Conservation (phyloP, 73 alveolate genomes). For the Tetrahymena thermophila region DNA sequence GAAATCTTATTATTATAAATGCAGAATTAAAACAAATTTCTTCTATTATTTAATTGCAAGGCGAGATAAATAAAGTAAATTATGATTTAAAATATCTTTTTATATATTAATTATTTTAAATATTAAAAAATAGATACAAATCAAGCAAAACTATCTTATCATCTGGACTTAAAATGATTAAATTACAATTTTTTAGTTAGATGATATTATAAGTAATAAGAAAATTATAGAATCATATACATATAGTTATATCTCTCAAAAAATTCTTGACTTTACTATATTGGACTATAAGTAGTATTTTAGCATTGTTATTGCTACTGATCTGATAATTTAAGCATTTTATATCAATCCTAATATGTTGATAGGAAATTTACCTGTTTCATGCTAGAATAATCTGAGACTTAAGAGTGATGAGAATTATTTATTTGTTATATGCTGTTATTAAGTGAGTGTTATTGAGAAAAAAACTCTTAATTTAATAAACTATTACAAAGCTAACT, state of each 20-base stretch:
- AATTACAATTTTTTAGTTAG: background rate
- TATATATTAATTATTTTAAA: too few species aligned
- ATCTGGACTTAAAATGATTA: too few species aligned
- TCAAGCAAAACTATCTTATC: too few species aligned
- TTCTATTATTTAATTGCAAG: background rate
- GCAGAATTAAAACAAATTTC: background rate
- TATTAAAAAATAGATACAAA: too few species aligned
- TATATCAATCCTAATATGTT: background rate
- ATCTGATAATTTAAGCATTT: background rate
- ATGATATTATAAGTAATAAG: background rate
- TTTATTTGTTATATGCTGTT: background rate
- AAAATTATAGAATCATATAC: too few species aligned
- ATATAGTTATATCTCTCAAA: too few species aligned
- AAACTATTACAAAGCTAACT: background rate
- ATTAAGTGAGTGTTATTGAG: background rate
- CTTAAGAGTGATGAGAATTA: background rate
- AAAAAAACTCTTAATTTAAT: background rate
- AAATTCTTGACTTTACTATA: background rate
- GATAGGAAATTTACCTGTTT: background rate
- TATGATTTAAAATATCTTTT: too few species aligned
- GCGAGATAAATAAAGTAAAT: background rate
- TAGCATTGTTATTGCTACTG: background rate
- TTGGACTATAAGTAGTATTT: background rate
- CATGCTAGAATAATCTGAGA: background rate
- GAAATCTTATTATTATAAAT: background rate